Percentiles rank a stretch among this genome's conserved stretches.
Evolutionary conservation across 2,329 filamentous ascomycete genomes (phyloP).

Genomic region (Claviceps quebecensis): DNA sequence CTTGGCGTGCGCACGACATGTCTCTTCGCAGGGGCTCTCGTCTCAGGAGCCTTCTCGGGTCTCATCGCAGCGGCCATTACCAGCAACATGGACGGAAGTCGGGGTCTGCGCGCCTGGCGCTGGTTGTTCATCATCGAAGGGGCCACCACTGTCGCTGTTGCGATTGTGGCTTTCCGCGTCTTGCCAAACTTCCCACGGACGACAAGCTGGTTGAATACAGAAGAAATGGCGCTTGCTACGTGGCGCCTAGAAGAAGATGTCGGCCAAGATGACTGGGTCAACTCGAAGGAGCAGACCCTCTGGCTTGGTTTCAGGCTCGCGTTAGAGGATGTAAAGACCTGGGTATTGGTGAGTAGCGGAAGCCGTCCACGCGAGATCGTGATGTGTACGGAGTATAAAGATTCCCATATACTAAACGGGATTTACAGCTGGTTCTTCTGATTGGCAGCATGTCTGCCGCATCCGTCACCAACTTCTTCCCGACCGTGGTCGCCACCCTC

Average conservation of each 20-base stretch:
- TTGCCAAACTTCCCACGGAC: constrained; percentile 32
- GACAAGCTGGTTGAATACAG: constrained; percentile 24
- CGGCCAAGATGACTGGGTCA: constrained; percentile 48
- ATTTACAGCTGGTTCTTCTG: constrained; percentile 33
- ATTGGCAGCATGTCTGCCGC: constrained; percentile 42
- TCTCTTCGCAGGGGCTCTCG: constrained; percentile 27
- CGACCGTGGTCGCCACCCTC: constrained; percentile 54
- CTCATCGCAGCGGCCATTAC: constrained; percentile 30
- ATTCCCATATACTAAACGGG: neutral
- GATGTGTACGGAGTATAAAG: neutral
- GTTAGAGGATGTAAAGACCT: constrained; percentile 45
- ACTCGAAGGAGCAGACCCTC: constrained; percentile 40
- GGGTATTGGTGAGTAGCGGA: constrained; percentile 32
- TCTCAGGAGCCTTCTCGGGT: constrained; percentile 25
- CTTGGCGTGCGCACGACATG: constrained; percentile 28
- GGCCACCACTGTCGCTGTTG: constrained; percentile 19
- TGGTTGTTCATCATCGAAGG: constrained; percentile 22
- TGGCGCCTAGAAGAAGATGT: constrained; percentile 52
- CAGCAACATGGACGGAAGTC: constrained; percentile 14
- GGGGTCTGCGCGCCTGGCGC: constrained; percentile 16
- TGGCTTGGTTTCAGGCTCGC: constrained; percentile 40
- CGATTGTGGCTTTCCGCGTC: constrained; percentile 39
- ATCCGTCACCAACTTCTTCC: constrained; percentile 55
- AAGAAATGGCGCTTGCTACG: constrained; percentile 40
- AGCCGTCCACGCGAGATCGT: too few species aligned